Base-by-base conservation (phyloP, 768 basidiomycete genomes). In the Clitopilus passeckerianus region DNA sequence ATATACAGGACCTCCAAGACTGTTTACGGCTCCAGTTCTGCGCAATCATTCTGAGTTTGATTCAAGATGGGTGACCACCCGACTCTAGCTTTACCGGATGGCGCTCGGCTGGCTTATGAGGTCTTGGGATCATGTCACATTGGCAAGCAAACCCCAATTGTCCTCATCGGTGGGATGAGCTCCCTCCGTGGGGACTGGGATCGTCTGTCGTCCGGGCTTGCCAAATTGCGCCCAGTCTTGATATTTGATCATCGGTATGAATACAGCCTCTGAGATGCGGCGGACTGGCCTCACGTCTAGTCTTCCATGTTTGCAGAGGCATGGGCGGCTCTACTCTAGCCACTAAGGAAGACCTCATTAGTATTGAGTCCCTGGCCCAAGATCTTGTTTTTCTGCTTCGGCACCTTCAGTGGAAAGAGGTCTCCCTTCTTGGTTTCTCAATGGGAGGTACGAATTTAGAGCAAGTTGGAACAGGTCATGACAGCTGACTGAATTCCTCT, bases 401-500 rank as follows among this genome's bases (percentile, higher is more conserved):
- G 22, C 65, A 68, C 55, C 60, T 82, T 22, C 66, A 69, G 30
- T 82, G 80, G 78, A 72, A 70, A 56, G 67, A 76, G 35, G 56
- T 83, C 15, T 69, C 76, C 6, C 60, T 83, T 0, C 77, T 79
- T 57, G 80, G 80, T 8, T 81, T 77, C 64, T 83, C 81, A 6
- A 81, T 83, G 80, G 81, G 81, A 62, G 81, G 80, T 79, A 64
- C 44, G 70, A 63, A 2, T 18, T 33, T n/a, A 5, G 10, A 18
- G n/a, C 15, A 16, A 34, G 23, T 22, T 23, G 7, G 59, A 30
- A 30, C 7, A 30, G 4, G 7, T 30, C 4, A 30, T 30, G 27
- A 30, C 7, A 7, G 3, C 7, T 30, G 27, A 30, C 27, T 30
- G 27, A 30, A 30, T 7, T 4, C 27, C 27, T 30, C 27, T 30